phyloP scores from a whole-genome alignment of 768 basidiomycete species.

The Dendrothele bispora region DNA sequence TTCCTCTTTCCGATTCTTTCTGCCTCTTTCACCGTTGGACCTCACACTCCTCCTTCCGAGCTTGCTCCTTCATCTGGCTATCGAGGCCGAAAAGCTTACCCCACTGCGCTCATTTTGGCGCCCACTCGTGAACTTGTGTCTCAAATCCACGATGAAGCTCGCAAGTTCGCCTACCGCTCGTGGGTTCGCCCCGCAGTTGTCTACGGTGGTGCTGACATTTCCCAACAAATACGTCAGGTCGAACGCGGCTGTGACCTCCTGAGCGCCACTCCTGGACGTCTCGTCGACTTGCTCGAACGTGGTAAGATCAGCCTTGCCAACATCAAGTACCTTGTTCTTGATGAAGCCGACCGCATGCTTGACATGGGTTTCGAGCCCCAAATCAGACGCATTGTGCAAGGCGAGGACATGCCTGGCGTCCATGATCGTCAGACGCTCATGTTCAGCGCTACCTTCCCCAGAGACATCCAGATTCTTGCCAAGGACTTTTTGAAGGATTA shows the following conservation, averaged over 20 bases:
- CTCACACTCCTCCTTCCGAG: slow-evolving; percentile 65
- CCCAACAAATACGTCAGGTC: slow-evolving; percentile 87
- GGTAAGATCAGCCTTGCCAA: slow-evolving; percentile 95
- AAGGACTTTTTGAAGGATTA: slow-evolving; percentile 98
- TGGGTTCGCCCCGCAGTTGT: slow-evolving; percentile 99
- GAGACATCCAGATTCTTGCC: slow-evolving; percentile 96
- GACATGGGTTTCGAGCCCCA: slow-evolving; percentile 99
- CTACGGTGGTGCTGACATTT: slow-evolving; percentile 98
- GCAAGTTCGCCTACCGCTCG: slow-evolving; percentile 98
- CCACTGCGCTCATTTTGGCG: slow-evolving; percentile 95
- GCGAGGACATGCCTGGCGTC: slow-evolving; percentile 97
- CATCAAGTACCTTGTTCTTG: slow-evolving; percentile 96
- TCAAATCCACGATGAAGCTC: slow-evolving; percentile 98
- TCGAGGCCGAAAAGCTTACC: slow-evolving; percentile 86
- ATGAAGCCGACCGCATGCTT: slow-evolving; percentile 99
- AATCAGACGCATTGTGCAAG: slow-evolving; percentile 96
- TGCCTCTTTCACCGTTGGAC: slow-evolving; percentile 84
- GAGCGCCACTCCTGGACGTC: slow-evolving; percentile 95
- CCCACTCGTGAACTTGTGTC: slow-evolving; percentile 98
- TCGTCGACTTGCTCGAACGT: slow-evolving; percentile 97
- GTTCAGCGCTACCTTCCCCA: slow-evolving; percentile 99
- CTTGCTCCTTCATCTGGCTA: slow-evolving; percentile 39
- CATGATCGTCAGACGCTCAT: slow-evolving; percentile 95
- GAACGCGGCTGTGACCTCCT: slow-evolving; percentile 97
- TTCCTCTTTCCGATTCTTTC: slow-evolving; percentile 99